These are phyloP conservation scores for Rhizoclosmatium globosum DNA, from an alignment of 192 early-diverging fungal species.

Conservation along the genomic window DNA sequence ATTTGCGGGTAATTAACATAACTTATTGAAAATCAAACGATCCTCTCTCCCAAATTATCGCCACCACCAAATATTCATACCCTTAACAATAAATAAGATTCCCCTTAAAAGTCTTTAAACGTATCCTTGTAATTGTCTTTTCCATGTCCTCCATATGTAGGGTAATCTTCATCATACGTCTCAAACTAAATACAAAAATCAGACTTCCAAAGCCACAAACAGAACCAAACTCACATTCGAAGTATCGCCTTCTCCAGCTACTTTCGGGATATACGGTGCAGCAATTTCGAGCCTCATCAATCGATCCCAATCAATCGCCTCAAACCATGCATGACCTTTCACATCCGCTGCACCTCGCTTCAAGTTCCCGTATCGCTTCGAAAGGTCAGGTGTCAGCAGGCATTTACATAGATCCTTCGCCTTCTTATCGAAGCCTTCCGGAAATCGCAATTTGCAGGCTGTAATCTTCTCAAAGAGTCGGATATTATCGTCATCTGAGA, in stretches of 20 bases:
- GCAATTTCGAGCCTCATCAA: slow-evolving; percentile 76
- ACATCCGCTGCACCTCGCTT: slow-evolving; percentile 52
- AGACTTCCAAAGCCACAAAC: slow-evolving; percentile 40
- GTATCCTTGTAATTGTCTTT: slow-evolving; percentile 76
- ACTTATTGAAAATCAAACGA: not conserved
- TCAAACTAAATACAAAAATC: slow-evolving; percentile 82
- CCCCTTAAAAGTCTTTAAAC: slow-evolving; percentile 75
- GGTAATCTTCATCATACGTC: slow-evolving; percentile 87
- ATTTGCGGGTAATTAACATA: not conserved
- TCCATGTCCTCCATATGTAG: slow-evolving; percentile 80
- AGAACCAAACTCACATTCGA: slow-evolving; percentile 24
- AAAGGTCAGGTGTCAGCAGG: slow-evolving; percentile 47
- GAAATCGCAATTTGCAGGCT: slow-evolving; percentile 53
- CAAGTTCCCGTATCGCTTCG: slow-evolving; percentile 52
- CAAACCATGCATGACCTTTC: slow-evolving; percentile 53
- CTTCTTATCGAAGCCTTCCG: slow-evolving; percentile 45
- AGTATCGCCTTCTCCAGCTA: slow-evolving; percentile 87
- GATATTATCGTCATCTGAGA: slow-evolving; percentile 50
- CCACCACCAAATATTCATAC: not conserved
- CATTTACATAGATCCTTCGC: slow-evolving; percentile 50
- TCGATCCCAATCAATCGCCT: slow-evolving; percentile 59
- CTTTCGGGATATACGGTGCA: slow-evolving; percentile 86
- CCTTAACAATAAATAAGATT: not conserved
- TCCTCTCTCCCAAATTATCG: not conserved
- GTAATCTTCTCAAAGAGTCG: slow-evolving; percentile 59